Conservation (phyloP, 2,329 filamentous ascomycete species). For the Colletotrichum sublineola region DNA sequence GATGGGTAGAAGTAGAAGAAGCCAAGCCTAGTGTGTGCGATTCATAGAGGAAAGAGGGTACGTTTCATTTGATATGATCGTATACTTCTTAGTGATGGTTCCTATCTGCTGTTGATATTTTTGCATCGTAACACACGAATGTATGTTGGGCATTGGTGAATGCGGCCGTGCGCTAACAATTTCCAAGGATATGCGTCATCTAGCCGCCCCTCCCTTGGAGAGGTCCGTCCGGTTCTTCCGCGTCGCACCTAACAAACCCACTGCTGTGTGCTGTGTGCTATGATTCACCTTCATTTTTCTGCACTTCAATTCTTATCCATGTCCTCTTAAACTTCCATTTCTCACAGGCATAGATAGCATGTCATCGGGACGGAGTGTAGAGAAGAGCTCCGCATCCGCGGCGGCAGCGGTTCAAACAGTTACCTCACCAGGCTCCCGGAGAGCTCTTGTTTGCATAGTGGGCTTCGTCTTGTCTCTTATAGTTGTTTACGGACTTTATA, state of each 20-base stretch:
- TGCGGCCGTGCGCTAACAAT: constrained; percentile 32
- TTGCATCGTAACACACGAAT: background rate
- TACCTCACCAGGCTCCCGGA: constrained; percentile 32
- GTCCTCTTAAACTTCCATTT: constrained; percentile 16
- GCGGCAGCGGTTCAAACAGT: constrained; percentile 19
- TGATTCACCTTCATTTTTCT: constrained; percentile 2
- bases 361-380: constrained; percentile 29
- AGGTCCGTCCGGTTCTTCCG: constrained; percentile 31
- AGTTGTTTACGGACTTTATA: constrained; percentile 31
- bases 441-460: constrained; percentile 25
- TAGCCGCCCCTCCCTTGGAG: constrained; percentile 17
- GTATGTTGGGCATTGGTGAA: background rate
- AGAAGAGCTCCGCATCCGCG: constrained; percentile 27
- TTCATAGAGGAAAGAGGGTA: background rate
- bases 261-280: background rate
- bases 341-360: constrained; percentile 16
- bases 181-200: constrained; percentile 31
- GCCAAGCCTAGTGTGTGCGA: background rate
- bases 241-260: constrained; percentile 26
- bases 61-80: background rate
- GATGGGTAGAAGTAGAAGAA: background rate
- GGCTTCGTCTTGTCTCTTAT: constrained; percentile 29
- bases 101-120: background rate
- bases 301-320: constrained; percentile 29
- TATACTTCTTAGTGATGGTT: background rate